phyloP scores from a whole-genome alignment of 2,329 filamentous ascomycete genomes.

The Chaetomiaceae sp. region DNA sequence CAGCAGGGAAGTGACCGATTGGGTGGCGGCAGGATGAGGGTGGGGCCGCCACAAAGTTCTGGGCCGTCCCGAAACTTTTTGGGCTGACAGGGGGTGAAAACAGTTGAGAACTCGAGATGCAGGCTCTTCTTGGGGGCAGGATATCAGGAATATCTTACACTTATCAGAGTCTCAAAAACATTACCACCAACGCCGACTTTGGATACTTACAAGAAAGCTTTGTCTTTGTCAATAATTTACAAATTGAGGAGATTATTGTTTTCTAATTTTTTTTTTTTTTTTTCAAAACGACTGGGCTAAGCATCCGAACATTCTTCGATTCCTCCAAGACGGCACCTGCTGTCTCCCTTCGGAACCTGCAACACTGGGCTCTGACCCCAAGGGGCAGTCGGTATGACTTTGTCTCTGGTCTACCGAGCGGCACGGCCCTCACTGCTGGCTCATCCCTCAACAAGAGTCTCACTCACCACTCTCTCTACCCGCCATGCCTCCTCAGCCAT shows the following conservation, averaged over 20 bases:
- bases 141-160: too few species aligned
- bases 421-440: slow-evolving; percentile 12
- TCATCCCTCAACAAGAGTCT: not conserved
- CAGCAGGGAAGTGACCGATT: not conserved
- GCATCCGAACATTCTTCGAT: too few species aligned
- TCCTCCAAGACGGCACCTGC: not conserved
- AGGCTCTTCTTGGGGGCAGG: not conserved
- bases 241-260: too few species aligned
- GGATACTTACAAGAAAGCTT: not conserved
- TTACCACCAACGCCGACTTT: too few species aligned
- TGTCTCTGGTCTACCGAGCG: slow-evolving; percentile 19
- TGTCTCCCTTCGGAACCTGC: not conserved
- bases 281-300: too few species aligned
- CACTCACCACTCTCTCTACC: slow-evolving; percentile 29
- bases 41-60: not conserved
- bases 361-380: not conserved
- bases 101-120: not conserved
- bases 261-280: too few species aligned
- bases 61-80: not conserved
- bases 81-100: not conserved
- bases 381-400: slow-evolving; percentile 14
- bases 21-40: not conserved
- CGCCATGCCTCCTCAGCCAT: slow-evolving; percentile 61
- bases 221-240: too few species aligned
- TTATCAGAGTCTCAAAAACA: too few species aligned